Evolutionary conservation across 2,329 filamentous ascomycete genomes (phyloP).

Genomic region (Cercospora nicotianae): DNA sequence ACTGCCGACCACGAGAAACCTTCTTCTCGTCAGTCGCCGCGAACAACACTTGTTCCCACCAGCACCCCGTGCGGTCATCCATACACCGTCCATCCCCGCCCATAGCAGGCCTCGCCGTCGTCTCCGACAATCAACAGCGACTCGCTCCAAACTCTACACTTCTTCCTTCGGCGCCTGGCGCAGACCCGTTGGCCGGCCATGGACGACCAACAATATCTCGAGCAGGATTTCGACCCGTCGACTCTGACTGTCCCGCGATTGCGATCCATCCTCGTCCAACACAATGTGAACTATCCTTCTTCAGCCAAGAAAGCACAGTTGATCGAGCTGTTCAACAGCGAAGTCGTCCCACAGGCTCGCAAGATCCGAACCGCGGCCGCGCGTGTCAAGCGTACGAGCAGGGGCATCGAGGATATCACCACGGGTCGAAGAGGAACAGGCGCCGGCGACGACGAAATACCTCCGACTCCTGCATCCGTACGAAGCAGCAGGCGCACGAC

Average conservation of each 20-base stretch:
- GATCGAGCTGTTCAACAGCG: slow-evolving; percentile 75
- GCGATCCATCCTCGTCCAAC: slow-evolving; percentile 85
- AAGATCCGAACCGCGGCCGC: slow-evolving; percentile 74
- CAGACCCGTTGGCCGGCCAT: slow-evolving; percentile 23
- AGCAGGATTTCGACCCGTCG: slow-evolving; percentile 80
- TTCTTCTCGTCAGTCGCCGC: not conserved
- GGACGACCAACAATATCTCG: slow-evolving; percentile 77
- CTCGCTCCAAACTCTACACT: not conserved
- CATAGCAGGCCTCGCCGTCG: not conserved
- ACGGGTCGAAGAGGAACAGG: slow-evolving; percentile 59
- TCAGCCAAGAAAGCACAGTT: slow-evolving; percentile 91
- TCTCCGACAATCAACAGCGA: not conserved
- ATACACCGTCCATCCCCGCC: not conserved
- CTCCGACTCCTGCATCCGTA: slow-evolving; percentile 41
- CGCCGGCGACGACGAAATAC: slow-evolving; percentile 54
- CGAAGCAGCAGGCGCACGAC: slow-evolving; percentile 36
- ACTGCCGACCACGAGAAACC: slow-evolving; percentile 1
- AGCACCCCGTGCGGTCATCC: not conserved
- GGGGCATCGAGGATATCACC: slow-evolving; percentile 71
- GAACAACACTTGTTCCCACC: slow-evolving; percentile 7
- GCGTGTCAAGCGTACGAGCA: slow-evolving; percentile 79
- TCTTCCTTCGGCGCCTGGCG: not conserved
- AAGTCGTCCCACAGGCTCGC: slow-evolving; percentile 75
- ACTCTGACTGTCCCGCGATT: slow-evolving; percentile 83
- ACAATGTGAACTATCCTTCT: slow-evolving; percentile 81